These are phyloP conservation scores for Sutorius australiensis DNA, from an alignment of 768 basidiomycete genomes.

Conservation along the genomic window DNA sequence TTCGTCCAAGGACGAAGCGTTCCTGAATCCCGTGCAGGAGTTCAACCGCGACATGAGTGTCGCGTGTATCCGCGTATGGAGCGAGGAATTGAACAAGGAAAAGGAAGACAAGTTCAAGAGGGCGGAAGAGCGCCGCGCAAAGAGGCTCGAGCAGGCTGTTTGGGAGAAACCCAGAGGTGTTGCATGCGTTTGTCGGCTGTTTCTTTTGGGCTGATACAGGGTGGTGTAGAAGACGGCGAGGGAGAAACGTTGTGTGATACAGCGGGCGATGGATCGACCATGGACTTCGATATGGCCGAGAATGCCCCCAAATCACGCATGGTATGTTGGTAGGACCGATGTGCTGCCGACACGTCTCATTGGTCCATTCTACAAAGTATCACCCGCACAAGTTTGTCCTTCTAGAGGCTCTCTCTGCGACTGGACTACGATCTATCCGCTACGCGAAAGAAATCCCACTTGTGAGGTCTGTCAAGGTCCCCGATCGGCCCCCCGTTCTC, in stretches of 20 bases:
- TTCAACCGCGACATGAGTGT: slow-evolving; percentile 96
- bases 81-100: slow-evolving; percentile 59
- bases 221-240: slow-evolving; percentile 1
- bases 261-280: not conserved
- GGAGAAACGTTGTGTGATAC: not conserved
- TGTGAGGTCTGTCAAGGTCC: slow-evolving; percentile 57
- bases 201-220: slow-evolving; percentile 1
- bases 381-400: slow-evolving; percentile 67
- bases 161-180: slow-evolving; percentile 48
- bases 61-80: slow-evolving; percentile 88
- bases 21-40: slow-evolving; percentile 96
- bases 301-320: slow-evolving; percentile 15
- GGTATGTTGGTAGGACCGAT: slow-evolving; percentile 16
- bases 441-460: slow-evolving; percentile 97
- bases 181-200: not conserved
- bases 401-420: slow-evolving; percentile 93
- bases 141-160: slow-evolving; percentile 31
- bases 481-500: slow-evolving; percentile 3
- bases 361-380: slow-evolving; percentile 36
- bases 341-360: not conserved
- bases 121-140: slow-evolving; percentile 46
- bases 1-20: slow-evolving; percentile 69
- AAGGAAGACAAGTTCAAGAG: slow-evolving; percentile 62
- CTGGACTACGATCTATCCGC: slow-evolving; percentile 91
- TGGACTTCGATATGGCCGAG: slow-evolving; percentile 1